Conservation (phyloP, 805 yeast genomes). For the Groenewaldozyma salmanticensis region DNA sequence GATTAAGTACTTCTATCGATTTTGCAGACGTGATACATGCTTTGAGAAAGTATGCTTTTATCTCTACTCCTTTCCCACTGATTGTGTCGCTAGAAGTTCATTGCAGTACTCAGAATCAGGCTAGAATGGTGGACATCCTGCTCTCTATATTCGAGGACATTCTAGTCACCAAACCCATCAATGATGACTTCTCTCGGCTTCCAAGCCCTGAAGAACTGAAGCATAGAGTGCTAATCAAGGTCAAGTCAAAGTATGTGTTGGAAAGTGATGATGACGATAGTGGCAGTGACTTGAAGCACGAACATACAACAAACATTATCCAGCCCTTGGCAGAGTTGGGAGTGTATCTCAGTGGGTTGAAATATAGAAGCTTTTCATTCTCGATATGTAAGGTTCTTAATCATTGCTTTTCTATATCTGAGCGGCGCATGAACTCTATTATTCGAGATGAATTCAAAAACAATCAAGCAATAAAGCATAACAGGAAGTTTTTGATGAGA, state of each 20-base stretch:
- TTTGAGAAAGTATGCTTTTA: conserved; percentile 77
- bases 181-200: conserved; percentile 25
- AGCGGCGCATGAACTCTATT: conserved; percentile 55
- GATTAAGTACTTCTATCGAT: conserved; percentile 67
- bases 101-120: conserved; percentile 62
- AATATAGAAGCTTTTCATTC: conserved; percentile 70
- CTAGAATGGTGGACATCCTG: conserved; percentile 43
- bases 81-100: conserved; percentile 79
- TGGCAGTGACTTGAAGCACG: neutral
- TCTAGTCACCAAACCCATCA: conserved; percentile 37
- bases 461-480: conserved; percentile 62
- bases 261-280: neutral
- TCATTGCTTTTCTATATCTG: conserved; percentile 84
- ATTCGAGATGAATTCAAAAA: conserved; percentile 48
- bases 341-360: conserved; percentile 63
- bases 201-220: conserved; percentile 71
- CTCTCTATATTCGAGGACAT: conserved; percentile 49
- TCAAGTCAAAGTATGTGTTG: conserved; percentile 37
- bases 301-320: conserved; percentile 20
- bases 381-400: conserved; percentile 75
- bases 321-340: conserved; percentile 48
- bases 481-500: conserved; percentile 64
- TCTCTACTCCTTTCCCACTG: conserved; percentile 77
- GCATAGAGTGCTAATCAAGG: conserved; percentile 67
- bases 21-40: conserved; percentile 61